Evolutionary conservation across 2,329 filamentous ascomycete genomes (phyloP).

Genomic region (Talaromyces sp.): DNA sequence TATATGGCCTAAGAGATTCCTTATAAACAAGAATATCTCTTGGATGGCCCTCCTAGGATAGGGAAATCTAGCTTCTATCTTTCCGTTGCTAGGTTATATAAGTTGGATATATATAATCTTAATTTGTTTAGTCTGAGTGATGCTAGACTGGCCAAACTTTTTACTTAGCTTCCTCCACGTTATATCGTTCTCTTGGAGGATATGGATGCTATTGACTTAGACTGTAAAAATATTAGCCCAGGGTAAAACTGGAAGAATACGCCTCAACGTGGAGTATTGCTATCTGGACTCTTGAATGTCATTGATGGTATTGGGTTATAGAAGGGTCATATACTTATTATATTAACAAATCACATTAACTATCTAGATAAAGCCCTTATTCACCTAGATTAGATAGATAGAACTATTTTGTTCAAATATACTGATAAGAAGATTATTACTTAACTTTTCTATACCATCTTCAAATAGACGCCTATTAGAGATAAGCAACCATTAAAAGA

Average conservation of each 20-base stretch:
- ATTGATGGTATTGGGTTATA: rapidly evolving
- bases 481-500: not conserved
- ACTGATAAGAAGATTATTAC: constrained; percentile 33
- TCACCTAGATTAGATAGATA: constrained; percentile 65
- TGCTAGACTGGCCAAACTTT: constrained; percentile 61
- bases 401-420: constrained; percentile 57
- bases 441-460: constrained; percentile 32
- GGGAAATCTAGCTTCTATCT: constrained; percentile 72
- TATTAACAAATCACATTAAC: no score
- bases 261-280: rapidly evolving
- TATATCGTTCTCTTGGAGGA: no score
- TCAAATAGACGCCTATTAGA: constrained; percentile 21
- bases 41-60: constrained; percentile 75
- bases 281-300: no score
- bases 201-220: no score
- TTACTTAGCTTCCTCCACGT: constrained; percentile 30
- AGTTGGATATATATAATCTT: constrained; percentile 70
- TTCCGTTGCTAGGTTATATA: constrained; percentile 66
- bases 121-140: constrained; percentile 62
- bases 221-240: no score
- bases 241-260: no score
- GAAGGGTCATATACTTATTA: no score
- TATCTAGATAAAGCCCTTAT: constrained; percentile 56
- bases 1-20: constrained; percentile 79
- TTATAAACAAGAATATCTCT: constrained; percentile 76